phyloP scores from a whole-genome alignment of 2,329 filamentous ascomycete species.

The Talaromyces sp. region DNA sequence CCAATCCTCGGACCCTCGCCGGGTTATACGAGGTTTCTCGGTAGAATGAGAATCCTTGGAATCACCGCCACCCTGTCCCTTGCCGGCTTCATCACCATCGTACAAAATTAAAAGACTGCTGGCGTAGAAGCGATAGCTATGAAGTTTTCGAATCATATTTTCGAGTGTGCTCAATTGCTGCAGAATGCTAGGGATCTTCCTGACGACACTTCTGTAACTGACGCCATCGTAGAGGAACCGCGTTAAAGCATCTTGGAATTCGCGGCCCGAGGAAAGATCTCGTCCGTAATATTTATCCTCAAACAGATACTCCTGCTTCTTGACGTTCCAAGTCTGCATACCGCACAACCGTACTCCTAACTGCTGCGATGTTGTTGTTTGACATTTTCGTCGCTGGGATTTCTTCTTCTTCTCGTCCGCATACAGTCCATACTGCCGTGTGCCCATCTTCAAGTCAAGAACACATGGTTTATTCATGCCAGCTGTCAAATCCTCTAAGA shows the following conservation, averaged over 20 bases:
- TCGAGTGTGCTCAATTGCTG: conserved; percentile 81
- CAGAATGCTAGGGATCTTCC: conserved; percentile 83
- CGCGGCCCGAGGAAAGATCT: conserved; percentile 76
- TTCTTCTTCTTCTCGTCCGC: conserved; percentile 87
- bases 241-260: conserved; percentile 85
- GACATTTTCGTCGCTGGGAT: conserved; percentile 90
- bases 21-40: conserved; percentile 33
- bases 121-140: conserved; percentile 91
- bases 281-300: conserved; percentile 98
- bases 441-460: conserved; percentile 98
- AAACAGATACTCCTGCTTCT: conserved; percentile 81
- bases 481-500: conserved; percentile 90
- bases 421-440: conserved; percentile 91
- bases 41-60: conserved; percentile 19
- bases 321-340: conserved; percentile 91
- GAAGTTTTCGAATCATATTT: conserved; percentile 72
- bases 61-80: conserved; percentile 24
- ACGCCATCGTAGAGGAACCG: conserved; percentile 89
- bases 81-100: conserved; percentile 62
- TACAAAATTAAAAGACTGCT: conserved; percentile 94
- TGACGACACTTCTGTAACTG: conserved; percentile 72
- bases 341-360: conserved; percentile 92
- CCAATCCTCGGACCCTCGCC: conserved; percentile 34
- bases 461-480: conserved; percentile 97
- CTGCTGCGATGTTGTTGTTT: conserved; percentile 83